Conservation (phyloP, 805 yeast genomes). For the Metschnikowia santaceciliae region DNA sequence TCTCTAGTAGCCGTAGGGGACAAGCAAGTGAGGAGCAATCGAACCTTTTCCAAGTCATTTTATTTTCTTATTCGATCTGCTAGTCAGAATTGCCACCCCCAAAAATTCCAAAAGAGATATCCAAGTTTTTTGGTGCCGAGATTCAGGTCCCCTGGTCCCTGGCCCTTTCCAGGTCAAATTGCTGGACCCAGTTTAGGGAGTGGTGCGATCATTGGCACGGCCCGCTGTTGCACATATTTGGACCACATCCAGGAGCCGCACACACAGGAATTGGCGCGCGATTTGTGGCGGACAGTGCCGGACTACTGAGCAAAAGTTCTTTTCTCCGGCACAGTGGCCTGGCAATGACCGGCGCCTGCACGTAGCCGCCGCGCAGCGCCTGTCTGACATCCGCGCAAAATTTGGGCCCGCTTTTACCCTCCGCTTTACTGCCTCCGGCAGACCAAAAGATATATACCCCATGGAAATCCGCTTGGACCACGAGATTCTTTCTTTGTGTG, state of each 20-base stretch:
- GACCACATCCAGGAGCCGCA: not conserved
- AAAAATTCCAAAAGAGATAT: too few species aligned
- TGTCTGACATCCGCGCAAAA: conserved; percentile 1
- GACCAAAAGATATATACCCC: not conserved
- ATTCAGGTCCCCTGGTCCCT: too few species aligned
- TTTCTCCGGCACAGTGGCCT: not conserved
- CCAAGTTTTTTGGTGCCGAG: too few species aligned
- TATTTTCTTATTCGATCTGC: too few species aligned
- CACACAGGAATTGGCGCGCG: not conserved
- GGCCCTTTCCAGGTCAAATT: too few species aligned
- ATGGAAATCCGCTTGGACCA: conserved; percentile 3
- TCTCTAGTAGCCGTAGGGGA: too few species aligned
- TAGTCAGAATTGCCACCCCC: too few species aligned
- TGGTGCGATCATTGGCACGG: not conserved
- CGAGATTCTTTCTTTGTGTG: not conserved
- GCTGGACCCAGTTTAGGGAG: not conserved
- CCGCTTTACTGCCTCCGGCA: not conserved
- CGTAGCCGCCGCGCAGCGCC: not conserved
- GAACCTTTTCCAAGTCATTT: too few species aligned
- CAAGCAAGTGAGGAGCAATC: too few species aligned
- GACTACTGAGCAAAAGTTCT: not conserved
- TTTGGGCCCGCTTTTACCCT: conserved; percentile 1
- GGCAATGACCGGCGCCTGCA: not conserved
- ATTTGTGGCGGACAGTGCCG: not conserved
- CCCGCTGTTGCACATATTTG: not conserved